These are phyloP conservation scores for Bipolaris gigantea DNA, from an alignment of 2,329 filamentous ascomycete species.

Conservation along the genomic window DNA sequence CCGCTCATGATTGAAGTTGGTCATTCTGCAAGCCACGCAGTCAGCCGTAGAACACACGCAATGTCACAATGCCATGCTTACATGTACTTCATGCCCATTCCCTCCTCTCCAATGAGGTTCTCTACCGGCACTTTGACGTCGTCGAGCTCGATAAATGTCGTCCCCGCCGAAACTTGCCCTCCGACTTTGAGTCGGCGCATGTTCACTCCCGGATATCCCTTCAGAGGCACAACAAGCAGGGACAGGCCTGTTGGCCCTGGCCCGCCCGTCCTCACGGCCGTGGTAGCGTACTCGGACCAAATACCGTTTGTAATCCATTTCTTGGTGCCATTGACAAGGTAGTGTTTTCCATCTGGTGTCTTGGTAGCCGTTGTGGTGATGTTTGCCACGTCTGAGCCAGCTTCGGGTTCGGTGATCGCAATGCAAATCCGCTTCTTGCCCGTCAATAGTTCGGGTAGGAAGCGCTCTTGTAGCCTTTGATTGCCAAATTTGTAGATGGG, in stretches of 20 bases:
- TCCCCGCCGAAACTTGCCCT: constrained; percentile 67
- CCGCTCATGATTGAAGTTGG: constrained; percentile 79
- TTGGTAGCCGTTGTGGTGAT: constrained; percentile 69
- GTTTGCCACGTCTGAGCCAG: constrained; percentile 73
- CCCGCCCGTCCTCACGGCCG: constrained; percentile 74
- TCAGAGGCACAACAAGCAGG: constrained; percentile 70
- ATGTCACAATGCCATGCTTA: constrained; percentile 3
- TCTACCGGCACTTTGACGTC: constrained; percentile 71
- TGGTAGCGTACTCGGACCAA: constrained; percentile 67
- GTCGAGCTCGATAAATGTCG: constrained; percentile 75
- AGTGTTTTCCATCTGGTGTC: constrained; percentile 65
- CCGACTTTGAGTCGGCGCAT: constrained; percentile 69
- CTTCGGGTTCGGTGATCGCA: constrained; percentile 76
- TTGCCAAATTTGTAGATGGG: constrained; percentile 71
- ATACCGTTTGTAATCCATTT: constrained; percentile 68
- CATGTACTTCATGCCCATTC: constrained; percentile 71
- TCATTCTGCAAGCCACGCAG: constrained; percentile 52
- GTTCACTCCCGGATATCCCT: constrained; percentile 64
- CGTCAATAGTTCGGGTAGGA: constrained; percentile 70
- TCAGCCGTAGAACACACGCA: not conserved
- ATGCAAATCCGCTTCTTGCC: constrained; percentile 71
- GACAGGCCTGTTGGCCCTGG: constrained; percentile 65
- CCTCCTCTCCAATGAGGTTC: constrained; percentile 71
- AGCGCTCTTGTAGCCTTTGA: constrained; percentile 62
- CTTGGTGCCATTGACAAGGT: constrained; percentile 74